Evolutionary conservation across 768 basidiomycete species (phyloP).

Genomic region (Lyophyllum atratum): DNA sequence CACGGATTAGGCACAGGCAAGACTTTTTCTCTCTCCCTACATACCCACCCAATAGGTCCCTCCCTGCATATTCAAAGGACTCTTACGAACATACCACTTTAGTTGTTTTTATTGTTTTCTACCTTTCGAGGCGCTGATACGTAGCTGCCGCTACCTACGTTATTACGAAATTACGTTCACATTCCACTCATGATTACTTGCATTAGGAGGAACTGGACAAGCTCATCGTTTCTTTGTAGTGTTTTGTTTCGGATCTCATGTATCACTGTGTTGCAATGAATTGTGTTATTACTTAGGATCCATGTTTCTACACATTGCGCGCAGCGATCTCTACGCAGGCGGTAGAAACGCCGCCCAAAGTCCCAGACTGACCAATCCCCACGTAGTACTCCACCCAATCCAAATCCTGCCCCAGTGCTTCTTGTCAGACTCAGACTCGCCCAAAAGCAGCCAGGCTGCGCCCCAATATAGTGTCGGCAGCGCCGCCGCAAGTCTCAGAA

Average conservation of each 20-base stretch:
- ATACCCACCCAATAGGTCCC: neutral
- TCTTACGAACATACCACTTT: neutral
- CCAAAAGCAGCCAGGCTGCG: slow-evolving; percentile 63
- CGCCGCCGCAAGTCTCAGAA: slow-evolving; percentile 72
- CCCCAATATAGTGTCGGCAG: slow-evolving; percentile 88
- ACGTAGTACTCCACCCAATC: slow-evolving; percentile 77
- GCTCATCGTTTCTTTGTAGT: neutral
- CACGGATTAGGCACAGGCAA: too few species aligned
- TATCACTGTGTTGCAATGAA: neutral
- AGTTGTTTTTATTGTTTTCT: neutral
- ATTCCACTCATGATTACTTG: neutral
- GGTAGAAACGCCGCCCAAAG: slow-evolving; percentile 88
- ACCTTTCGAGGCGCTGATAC: neutral
- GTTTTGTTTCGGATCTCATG: neutral
- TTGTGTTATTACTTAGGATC: neutral
- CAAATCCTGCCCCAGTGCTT: slow-evolving; percentile 53
- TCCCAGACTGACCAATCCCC: slow-evolving; percentile 70
- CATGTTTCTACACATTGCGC: neutral
- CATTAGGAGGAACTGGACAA: neutral
- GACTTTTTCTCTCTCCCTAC: neutral
- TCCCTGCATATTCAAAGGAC: neutral
- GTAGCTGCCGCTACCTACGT: neutral
- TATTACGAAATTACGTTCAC: neutral
- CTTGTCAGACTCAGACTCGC: neutral
- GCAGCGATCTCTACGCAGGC: slow-evolving; percentile 62